These are phyloP conservation scores for Boletus rex-veris DNA, from an alignment of 768 basidiomycete species.

Conservation along the genomic window DNA sequence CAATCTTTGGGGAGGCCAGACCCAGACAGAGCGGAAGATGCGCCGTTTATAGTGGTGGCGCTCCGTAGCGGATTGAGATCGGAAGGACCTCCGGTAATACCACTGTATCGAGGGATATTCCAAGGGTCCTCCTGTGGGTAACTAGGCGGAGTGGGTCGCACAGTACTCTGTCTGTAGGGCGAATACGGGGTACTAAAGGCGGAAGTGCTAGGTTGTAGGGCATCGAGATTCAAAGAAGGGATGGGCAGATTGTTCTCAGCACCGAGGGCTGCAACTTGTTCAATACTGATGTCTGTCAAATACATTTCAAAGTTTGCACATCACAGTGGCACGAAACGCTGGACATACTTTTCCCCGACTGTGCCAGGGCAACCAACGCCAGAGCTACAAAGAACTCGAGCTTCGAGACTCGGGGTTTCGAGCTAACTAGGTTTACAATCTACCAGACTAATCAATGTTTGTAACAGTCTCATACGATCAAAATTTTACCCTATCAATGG, in stretches of 20 bases:
- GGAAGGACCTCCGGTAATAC: constrained; percentile 30
- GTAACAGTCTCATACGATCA: neutral
- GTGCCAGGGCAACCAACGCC: constrained; percentile 82
- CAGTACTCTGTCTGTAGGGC: constrained; percentile 43
- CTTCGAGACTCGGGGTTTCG: constrained; percentile 74
- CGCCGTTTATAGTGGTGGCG: constrained; percentile 36
- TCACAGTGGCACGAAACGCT: neutral
- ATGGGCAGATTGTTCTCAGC: constrained; percentile 76
- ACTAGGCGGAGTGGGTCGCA: constrained; percentile 45
- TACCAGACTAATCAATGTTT: constrained; percentile 29
- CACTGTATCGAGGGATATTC: constrained; percentile 39
- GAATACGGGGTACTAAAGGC: constrained; percentile 41
- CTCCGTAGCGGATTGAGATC: constrained; percentile 26
- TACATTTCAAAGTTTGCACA: neutral
- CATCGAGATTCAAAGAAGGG: constrained; percentile 62
- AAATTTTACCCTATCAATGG: constrained; percentile 66
- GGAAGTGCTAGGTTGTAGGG: constrained; percentile 52
- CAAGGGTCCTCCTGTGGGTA: constrained; percentile 71
- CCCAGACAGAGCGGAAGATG: constrained; percentile 59
- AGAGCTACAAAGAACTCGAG: constrained; percentile 91
- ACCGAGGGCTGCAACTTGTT: constrained; percentile 74
- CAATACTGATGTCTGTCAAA: constrained; percentile 67
- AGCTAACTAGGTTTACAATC: constrained; percentile 90
- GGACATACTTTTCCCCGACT: constrained; percentile 67
- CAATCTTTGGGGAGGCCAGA: constrained; percentile 75